A percentile compares a stretch with the other conserved stretches of the same genome.
phyloP scores from a whole-genome alignment of 495 filamentous ascomycete genomes.

The Neurospora intermedia region DNA sequence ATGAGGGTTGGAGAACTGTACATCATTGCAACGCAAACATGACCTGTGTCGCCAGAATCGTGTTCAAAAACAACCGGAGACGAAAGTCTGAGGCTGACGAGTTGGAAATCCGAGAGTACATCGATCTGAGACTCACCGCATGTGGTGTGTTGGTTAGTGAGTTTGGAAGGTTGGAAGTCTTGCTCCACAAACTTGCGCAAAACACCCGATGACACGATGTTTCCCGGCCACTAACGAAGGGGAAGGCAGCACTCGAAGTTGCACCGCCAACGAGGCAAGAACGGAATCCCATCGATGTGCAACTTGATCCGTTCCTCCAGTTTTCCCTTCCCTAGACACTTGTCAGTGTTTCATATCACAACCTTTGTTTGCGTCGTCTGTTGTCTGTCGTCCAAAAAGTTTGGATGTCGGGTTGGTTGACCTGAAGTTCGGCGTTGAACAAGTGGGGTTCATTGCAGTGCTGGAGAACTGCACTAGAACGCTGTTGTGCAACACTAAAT shows the following conservation, averaged over 20 bases:
- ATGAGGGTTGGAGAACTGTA: background rate
- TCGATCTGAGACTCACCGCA: background rate
- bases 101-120: background rate
- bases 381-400: background rate
- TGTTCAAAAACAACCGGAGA: background rate
- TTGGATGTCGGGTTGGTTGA: background rate
- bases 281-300: background rate
- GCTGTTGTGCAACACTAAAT: background rate
- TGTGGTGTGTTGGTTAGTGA: background rate
- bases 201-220: background rate
- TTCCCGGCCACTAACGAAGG: background rate
- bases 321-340: background rate
- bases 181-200: background rate
- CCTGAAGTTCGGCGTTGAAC: background rate
- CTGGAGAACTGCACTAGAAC: background rate
- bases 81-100: background rate
- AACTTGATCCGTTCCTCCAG: background rate
- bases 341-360: background rate
- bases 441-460: background rate
- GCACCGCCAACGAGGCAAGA: background rate
- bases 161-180: background rate
- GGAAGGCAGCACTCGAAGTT: background rate
- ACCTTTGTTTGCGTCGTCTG: background rate
- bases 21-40: background rate
- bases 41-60: background rate